Conservation (phyloP, 306 rosid genomes). For the Neltuma alba region DNA sequence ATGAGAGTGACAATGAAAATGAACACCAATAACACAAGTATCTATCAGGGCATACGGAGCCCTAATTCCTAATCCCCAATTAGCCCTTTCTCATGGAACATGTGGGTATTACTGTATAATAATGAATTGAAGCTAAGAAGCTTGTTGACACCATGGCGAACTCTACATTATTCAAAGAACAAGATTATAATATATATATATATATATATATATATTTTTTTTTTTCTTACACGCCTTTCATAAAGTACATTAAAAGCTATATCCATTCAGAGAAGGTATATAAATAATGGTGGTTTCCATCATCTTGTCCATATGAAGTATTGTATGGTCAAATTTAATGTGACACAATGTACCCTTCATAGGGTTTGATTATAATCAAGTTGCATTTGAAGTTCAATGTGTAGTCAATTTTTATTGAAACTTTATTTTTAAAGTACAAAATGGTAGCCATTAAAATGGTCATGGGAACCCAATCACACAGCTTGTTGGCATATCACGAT, state of each 20-base stretch:
- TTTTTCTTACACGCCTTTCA: no score
- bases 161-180: not conserved
- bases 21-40: no score
- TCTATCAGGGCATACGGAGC: not conserved
- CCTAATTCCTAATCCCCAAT: not conserved
- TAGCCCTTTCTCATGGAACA: not conserved
- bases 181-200: no score
- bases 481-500: slow-evolving; percentile 17
- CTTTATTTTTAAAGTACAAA: slow-evolving; percentile 4
- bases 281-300: not conserved
- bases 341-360: slow-evolving; percentile 3
- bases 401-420: slow-evolving; percentile 19
- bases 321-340: not conserved
- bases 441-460: slow-evolving; percentile 19
- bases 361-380: not conserved
- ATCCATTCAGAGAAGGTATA: not conserved
- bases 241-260: not conserved
- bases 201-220: no score
- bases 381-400: not conserved
- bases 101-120: not conserved
- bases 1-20: not conserved
- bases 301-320: not conserved
- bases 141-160: not conserved
- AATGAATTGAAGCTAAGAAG: not conserved
- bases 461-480: not conserved